Evolutionary conservation across 805 yeast genomes (phyloP).

Genomic region (Saccharomycopsis amapae): DNA sequence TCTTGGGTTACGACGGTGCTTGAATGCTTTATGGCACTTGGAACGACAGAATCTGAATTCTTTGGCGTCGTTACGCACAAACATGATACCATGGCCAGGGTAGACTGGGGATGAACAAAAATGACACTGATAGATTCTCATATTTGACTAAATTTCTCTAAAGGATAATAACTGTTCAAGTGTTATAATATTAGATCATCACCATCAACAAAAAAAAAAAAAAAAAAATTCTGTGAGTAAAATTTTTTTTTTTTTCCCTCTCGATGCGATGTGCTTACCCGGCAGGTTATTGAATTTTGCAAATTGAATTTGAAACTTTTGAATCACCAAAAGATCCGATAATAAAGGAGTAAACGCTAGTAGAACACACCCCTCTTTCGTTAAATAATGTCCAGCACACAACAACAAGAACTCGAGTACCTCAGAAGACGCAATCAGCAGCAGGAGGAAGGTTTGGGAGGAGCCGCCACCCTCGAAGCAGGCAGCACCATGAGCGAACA

Average conservation of each 20-base stretch:
- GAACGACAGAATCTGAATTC: slow-evolving; percentile 97
- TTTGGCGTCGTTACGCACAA: slow-evolving; percentile 96
- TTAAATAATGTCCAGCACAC: slow-evolving; percentile 10
- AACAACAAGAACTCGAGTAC: slow-evolving; percentile 19
- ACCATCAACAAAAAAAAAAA: too few species aligned
- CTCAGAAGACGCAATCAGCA: slow-evolving; percentile 8
- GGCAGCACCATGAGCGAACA: slow-evolving; percentile 6
- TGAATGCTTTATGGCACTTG: slow-evolving; percentile 95
- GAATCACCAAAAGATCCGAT: background rate
- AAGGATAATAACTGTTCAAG: too few species aligned
- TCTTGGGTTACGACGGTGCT: slow-evolving; percentile 97
- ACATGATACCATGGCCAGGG: slow-evolving; percentile 92
- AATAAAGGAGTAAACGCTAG: too few species aligned
- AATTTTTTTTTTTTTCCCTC: slow-evolving; percentile 1
- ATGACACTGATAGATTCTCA: slow-evolving; percentile 90
- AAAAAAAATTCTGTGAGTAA: background rate
- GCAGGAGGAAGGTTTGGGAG: slow-evolving; percentile 1
- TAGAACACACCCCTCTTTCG: too few species aligned
- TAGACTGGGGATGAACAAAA: slow-evolving; percentile 97
- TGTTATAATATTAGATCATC: too few species aligned
- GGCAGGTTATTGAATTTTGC: background rate
- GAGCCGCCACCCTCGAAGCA: background rate
- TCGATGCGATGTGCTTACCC: slow-evolving; percentile 1
- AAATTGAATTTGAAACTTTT: background rate
- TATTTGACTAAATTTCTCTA: slow-evolving; percentile 24